Base-by-base conservation (phyloP, 225 moss, liverwort and hornwort genomes). In the Polytrichum commune region DNA sequence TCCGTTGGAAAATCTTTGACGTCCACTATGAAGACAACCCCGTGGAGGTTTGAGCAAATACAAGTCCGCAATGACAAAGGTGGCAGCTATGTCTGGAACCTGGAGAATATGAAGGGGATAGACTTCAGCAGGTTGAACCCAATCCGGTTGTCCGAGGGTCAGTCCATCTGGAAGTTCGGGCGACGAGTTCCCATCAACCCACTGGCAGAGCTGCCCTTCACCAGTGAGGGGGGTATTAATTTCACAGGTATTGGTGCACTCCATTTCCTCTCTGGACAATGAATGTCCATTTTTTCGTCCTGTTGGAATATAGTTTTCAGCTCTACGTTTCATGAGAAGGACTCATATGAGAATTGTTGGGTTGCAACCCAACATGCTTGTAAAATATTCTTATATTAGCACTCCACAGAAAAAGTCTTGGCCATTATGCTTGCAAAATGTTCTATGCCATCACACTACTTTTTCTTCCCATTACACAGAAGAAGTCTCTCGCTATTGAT, bases 1-100 rank as follows among this genome's bases (percentile, higher is more conserved):
- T 32, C 46, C 1, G 72, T 27, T 18, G 72, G 29, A 27, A 72
- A 72, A 35, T n/a, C 62, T 1, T 7, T 18, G n/a, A 22, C 62
- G 19, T 27, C 72, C 6, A 64, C 72, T 1, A 62, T 72, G 35
- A 72, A 72, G 27, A 22, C 62, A 4, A 60, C 60, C 24, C 63
- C 72, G 1, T 72, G 72, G 72, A 63, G 72, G 62, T 72, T 72
- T 72, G 72, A 72, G 62, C 72, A 72, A 46, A 27, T 72, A 29
- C 72, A 60, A 53, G 63, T 63, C 1, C 18, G 35, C 27, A 20
- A 72, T 8, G 25, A 72, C 62, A 62, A 54, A 53, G 72, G 72
- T 16, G 72, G 72, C 24, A 72, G 72, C 63, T 72, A 62, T 35
- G 53, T 62, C 1, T 72, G 72, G 72, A 54, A 62, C 25, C 72